Evolutionary conservation across 1,139 yeast species (phyloP).

Genomic region (Zygosaccharomyces pseudobailii): DNA sequence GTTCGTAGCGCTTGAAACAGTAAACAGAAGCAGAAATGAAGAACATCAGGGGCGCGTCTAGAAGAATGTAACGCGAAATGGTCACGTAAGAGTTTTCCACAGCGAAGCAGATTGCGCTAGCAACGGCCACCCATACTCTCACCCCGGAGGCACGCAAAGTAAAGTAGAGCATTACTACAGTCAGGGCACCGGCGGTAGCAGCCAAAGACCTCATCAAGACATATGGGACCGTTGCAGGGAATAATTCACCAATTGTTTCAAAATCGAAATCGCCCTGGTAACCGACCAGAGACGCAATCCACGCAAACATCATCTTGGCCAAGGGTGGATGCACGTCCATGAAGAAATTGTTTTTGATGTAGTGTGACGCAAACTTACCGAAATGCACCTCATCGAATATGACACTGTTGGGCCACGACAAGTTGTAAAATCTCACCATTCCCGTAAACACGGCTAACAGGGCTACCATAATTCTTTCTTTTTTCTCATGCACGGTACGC

Average conservation of each 20-base stretch:
- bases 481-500: conserved; percentile 35
- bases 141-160: conserved; percentile 87
- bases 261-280: conserved; percentile 74
- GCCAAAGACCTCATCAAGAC: conserved; percentile 82
- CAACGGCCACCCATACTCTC: conserved; percentile 65
- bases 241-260: conserved; percentile 62
- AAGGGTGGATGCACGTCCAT: conserved; percentile 96
- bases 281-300: conserved; percentile 66
- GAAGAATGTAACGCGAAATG: conserved; percentile 80
- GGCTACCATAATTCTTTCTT: conserved; percentile 43
- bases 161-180: conserved; percentile 69
- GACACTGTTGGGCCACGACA: conserved; percentile 69
- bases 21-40: conserved; percentile 86
- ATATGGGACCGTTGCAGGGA: conserved; percentile 62
- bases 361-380: conserved; percentile 74
- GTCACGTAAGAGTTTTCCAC: conserved; percentile 86
- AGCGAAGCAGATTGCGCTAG: conserved; percentile 62
- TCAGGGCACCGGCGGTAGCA: conserved; percentile 74
- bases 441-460: conserved; percentile 51
- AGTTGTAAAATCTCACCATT: conserved; percentile 53
- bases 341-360: conserved; percentile 66
- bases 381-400: conserved; percentile 92
- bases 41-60: conserved; percentile 87
- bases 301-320: conserved; percentile 84
- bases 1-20: conserved; percentile 75